Evolutionary conservation across 2,329 filamentous ascomycete species (phyloP).

Genomic region (Zymoseptoria pseudotritici): DNA sequence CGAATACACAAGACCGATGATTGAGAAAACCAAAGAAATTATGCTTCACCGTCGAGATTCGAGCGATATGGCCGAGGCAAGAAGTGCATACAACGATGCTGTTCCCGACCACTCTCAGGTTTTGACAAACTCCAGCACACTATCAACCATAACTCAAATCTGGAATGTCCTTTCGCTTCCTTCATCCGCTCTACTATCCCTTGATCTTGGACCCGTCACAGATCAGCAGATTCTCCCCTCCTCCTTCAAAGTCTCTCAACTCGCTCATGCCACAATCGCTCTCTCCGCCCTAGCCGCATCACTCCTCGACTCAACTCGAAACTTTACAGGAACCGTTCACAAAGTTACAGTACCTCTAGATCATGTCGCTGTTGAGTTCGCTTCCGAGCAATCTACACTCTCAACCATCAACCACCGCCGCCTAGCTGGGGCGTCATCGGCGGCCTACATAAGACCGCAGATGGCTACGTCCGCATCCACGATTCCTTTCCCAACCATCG

Average conservation of each 20-base stretch:
- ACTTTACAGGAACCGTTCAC: slow-evolving; percentile 23
- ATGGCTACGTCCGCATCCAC: slow-evolving; percentile 50
- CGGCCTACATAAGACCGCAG: slow-evolving; percentile 44
- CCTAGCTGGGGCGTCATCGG: slow-evolving; percentile 40
- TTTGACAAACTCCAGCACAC: neutral
- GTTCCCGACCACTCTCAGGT: neutral
- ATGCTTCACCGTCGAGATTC: too few relatives aligned
- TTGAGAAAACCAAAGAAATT: too few relatives aligned
- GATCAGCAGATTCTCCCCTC: slow-evolving; percentile 32
- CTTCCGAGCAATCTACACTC: slow-evolving; percentile 45
- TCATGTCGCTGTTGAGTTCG: slow-evolving; percentile 47
- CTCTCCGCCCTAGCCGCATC: slow-evolving; percentile 46
- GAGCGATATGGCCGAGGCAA: neutral
- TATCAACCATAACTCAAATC: neutral
- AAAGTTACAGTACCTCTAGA: slow-evolving; percentile 37
- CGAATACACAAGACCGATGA: too few relatives aligned
- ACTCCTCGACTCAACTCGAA: slow-evolving; percentile 36
- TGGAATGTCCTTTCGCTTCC: neutral
- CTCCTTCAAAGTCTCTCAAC: slow-evolving; percentile 48
- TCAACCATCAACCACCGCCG: slow-evolving; percentile 33
- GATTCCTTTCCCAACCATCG: slow-evolving; percentile 48
- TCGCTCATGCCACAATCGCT: slow-evolving; percentile 48
- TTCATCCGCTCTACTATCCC: neutral
- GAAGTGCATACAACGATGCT: neutral
- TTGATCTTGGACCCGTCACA: neutral